Conservation (phyloP, 192 early-diverging fungal genomes). For the Backusella luteola region DNA sequence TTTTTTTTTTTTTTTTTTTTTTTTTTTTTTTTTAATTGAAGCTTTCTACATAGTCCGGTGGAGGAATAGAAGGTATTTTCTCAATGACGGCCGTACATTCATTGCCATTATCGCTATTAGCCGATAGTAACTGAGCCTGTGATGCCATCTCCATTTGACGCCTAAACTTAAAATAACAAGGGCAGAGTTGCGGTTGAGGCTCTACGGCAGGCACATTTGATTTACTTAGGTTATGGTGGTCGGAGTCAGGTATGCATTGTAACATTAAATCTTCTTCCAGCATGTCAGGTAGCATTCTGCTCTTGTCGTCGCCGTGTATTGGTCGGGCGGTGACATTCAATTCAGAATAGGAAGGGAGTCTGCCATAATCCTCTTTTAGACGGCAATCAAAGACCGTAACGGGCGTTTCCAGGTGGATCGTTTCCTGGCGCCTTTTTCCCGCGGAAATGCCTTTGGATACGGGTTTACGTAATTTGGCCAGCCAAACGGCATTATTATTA, state of each 20-base stretch:
- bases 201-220: background rate
- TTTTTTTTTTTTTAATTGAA: background rate
- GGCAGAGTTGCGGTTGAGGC: constrained; percentile 1
- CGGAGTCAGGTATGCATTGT: constrained; percentile 12
- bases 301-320: constrained; percentile 7
- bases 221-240: background rate
- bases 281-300: background rate
- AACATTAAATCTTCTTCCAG: constrained; percentile 15
- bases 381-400: constrained; percentile 31
- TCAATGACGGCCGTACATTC: constrained; percentile 8
- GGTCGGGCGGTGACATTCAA: constrained; percentile 8
- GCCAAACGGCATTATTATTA: background rate
- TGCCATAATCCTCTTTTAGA: constrained; percentile 29
- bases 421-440: background rate
- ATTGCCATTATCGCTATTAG: background rate
- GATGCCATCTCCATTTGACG: constrained; percentile 25
- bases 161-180: constrained; percentile 25
- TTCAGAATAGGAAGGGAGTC: constrained; percentile 31
- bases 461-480: constrained; percentile 1
- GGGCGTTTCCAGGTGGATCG: constrained; percentile 8
- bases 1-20: too few species aligned
- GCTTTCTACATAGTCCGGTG: constrained; percentile 26
- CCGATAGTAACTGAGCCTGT: background rate
- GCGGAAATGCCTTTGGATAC: background rate
- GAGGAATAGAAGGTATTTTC: constrained; percentile 26